A percentile compares a stretch with the other conserved stretches of the same genome.
These are phyloP conservation scores for Rhamnella rubrinervis DNA, from an alignment of 331 rosid species.

Conservation along the genomic window DNA sequence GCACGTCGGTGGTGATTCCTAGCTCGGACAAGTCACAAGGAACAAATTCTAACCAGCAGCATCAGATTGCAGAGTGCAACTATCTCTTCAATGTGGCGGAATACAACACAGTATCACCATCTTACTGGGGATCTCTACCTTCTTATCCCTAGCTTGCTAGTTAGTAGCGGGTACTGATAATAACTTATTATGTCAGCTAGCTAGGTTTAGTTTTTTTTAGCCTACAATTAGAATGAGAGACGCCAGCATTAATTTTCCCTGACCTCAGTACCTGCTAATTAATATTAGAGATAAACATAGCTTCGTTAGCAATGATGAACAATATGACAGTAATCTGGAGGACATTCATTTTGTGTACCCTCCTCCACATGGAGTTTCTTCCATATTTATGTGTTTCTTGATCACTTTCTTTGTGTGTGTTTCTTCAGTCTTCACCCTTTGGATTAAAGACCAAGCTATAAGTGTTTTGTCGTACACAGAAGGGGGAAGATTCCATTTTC, in stretches of 20 bases:
- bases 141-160: constrained; percentile 36
- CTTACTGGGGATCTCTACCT: constrained; percentile 41
- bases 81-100: constrained; percentile 37
- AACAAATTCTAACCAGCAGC: constrained; percentile 7
- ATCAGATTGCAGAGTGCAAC: constrained; percentile 24
- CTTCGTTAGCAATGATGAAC: too few relatives aligned
- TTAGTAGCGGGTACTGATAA: too few relatives aligned
- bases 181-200: too few relatives aligned
- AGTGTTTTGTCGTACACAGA: background rate
- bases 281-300: too few relatives aligned
- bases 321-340: constrained; percentile 3
- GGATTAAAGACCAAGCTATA: constrained; percentile 10
- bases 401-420: background rate
- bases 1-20: constrained; percentile 55
- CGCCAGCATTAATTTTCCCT: too few relatives aligned
- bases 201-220: too few relatives aligned
- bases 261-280: too few relatives aligned
- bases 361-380: background rate
- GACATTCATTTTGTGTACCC: background rate
- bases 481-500: background rate
- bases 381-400: background rate
- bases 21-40: constrained; percentile 35
- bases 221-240: too few relatives aligned
- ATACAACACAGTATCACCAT: constrained; percentile 34
- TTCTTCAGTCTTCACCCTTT: background rate